These are phyloP conservation scores for Aureobasidium sp. DNA, from an alignment of 2,329 filamentous ascomycete species.

Conservation along the genomic window DNA sequence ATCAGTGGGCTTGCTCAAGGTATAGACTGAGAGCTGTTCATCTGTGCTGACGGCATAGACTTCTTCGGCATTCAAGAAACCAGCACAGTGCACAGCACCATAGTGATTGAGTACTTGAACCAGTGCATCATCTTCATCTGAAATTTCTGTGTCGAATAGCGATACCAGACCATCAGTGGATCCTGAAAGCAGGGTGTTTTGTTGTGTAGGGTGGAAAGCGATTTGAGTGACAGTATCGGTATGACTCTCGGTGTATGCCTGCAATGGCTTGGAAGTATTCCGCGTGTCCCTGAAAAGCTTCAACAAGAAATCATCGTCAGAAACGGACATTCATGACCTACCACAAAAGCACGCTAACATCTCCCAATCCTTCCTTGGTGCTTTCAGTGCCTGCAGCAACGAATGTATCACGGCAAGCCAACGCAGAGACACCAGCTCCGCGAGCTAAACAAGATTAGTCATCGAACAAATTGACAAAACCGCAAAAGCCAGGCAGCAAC, in stretches of 20 bases:
- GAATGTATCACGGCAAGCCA: constrained; percentile 53
- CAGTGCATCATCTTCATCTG: constrained; percentile 69
- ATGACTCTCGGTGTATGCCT: constrained; percentile 37
- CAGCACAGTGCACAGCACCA: constrained; percentile 64
- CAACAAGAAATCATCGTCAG: background rate
- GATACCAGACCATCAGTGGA: constrained; percentile 75
- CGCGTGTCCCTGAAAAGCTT: constrained; percentile 30
- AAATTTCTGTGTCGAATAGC: constrained; percentile 60
- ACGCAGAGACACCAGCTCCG: constrained; percentile 50
- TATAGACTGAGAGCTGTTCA: constrained; percentile 67
- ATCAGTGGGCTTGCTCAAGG: constrained; percentile 54
- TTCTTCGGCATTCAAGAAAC: constrained; percentile 56
- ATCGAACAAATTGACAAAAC: background rate
- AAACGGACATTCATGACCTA: background rate
- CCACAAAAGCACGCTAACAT: constrained; percentile 28
- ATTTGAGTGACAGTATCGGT: constrained; percentile 53
- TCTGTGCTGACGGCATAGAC: constrained; percentile 70
- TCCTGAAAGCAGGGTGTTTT: constrained; percentile 60
- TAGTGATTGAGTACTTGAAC: constrained; percentile 71
- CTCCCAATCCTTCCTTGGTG: constrained; percentile 28
- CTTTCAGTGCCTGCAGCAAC: constrained; percentile 65
- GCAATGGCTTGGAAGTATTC: constrained; percentile 27
- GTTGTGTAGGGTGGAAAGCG: constrained; percentile 36
- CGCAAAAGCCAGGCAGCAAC: background rate
- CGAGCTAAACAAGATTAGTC: constrained; percentile 14